Evolutionary conservation across 2,329 filamentous ascomycete species (phyloP).

Genomic region (Aspergillus hortae): DNA sequence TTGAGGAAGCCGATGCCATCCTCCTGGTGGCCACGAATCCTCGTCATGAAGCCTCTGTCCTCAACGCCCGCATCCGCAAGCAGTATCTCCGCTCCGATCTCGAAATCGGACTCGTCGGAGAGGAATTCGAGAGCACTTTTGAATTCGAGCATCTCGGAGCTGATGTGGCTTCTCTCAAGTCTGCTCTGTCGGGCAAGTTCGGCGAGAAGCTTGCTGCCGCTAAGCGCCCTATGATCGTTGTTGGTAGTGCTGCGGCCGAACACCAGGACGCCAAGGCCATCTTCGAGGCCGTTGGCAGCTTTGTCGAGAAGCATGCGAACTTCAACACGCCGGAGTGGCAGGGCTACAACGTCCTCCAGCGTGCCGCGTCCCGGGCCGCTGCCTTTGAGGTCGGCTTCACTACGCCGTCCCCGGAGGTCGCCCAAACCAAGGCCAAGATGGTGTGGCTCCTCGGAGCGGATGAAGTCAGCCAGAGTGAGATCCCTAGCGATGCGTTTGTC

Average conservation of each 20-base stretch:
- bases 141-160: slow-evolving; percentile 87
- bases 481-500: slow-evolving; percentile 93
- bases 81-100: slow-evolving; percentile 96
- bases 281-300: slow-evolving; percentile 84
- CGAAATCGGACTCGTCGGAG: slow-evolving; percentile 85
- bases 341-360: slow-evolving; percentile 94
- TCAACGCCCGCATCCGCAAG: slow-evolving; percentile 96
- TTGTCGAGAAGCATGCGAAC: slow-evolving; percentile 92
- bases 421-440: slow-evolving; percentile 86
- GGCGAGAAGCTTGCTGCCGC: slow-evolving; percentile 87
- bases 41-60: slow-evolving; percentile 86
- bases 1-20: slow-evolving; percentile 89
- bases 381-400: slow-evolving; percentile 96
- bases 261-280: slow-evolving; percentile 87
- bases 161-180: slow-evolving; percentile 76
- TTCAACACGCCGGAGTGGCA: slow-evolving; percentile 92
- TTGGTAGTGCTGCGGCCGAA: slow-evolving; percentile 88
- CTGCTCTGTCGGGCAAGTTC: slow-evolving; percentile 78
- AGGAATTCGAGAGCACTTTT: slow-evolving; percentile 90
- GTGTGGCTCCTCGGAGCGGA: slow-evolving; percentile 96
- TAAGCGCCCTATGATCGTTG: slow-evolving; percentile 93
- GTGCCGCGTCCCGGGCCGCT: slow-evolving; percentile 84
- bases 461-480: slow-evolving; percentile 77
- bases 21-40: slow-evolving; percentile 94
- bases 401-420: slow-evolving; percentile 74